Base-by-base conservation (phyloP, 176 grass and related monocot species). In the Oryza rufipogon region DNA sequence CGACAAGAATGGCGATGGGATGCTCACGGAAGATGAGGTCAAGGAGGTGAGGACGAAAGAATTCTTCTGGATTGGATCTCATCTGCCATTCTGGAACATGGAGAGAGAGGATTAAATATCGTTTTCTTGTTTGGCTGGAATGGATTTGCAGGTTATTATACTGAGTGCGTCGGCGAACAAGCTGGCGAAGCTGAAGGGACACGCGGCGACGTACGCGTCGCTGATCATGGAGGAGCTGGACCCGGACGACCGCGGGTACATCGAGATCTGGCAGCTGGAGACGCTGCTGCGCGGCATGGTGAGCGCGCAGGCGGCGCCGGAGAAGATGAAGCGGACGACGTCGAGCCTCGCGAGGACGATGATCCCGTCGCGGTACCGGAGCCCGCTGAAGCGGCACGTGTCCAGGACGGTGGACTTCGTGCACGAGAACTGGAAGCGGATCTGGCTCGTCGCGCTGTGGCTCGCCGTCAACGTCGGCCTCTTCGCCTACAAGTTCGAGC, bases 201-300 rank as follows among this genome's bases (percentile, higher is more conserved):
- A 96, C 74, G 97, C 97, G 6, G 91, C 91, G 32, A 92, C 91
- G 61, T 99, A 99, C 73, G 94, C 97, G 47, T 83, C 89, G 25
- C 87, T 96, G 47, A 96, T 99, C 80, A 99, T 99, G 97, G 94
- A 96, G 76, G 97, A 99, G 81, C 90, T 99, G 45, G 97, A 99
- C 56, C 93, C 97, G 2, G 81, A 99, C 34, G 71, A 96, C 64
- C 88, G 77, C 19, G 93, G 97, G 39, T 99, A 99, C 83, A 94
- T 99, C 19, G 93, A 99, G 93, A 94, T 96, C 88, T 96, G 88
- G 90, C 97, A 99, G 83, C 86, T 99, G 70, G 93, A 99, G 88
- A 94, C 91, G 5, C 78, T 99, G 66, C 88, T 99, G 44, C 87
- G 88, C 4, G 93, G 97, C 36, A 89, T 99, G 91, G 93, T 99